These are phyloP conservation scores for Salicornia ramosissima DNA, from an alignment of 148 eudicot genomes.

Conservation along the genomic window DNA sequence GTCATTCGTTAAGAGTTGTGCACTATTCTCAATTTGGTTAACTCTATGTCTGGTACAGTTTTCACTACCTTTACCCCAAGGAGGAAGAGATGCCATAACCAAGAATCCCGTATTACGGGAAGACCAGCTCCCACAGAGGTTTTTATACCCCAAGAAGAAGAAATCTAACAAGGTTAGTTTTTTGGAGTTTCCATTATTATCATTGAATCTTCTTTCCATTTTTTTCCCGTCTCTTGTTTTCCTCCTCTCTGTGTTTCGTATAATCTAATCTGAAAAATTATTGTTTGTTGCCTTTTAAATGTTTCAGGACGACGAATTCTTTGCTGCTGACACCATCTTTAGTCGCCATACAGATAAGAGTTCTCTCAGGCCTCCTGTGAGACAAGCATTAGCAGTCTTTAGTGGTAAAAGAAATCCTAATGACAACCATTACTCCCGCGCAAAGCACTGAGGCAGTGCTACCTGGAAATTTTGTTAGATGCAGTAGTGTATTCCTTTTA, in stretches of 20 bases:
- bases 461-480: slow-evolving; percentile 18
- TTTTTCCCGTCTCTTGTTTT: neutral
- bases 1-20: neutral
- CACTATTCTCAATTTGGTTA: neutral
- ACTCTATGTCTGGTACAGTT: slow-evolving; percentile 43
- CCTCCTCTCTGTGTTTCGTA: neutral
- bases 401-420: slow-evolving; percentile 88
- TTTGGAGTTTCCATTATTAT: neutral
- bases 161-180: slow-evolving; percentile 54
- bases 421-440: slow-evolving; percentile 75
- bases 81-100: slow-evolving; percentile 73
- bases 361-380: slow-evolving; percentile 73
- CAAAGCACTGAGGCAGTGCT: slow-evolving; percentile 39
- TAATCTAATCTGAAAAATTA: neutral
- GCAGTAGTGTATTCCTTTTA: no score
- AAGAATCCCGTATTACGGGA: slow-evolving; percentile 92
- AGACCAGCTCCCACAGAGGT: slow-evolving; percentile 80
- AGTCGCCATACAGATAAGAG: slow-evolving; percentile 55
- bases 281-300: neutral
- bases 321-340: slow-evolving; percentile 47
- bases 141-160: slow-evolving; percentile 64
- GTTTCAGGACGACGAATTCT: slow-evolving; percentile 58
- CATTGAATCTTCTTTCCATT: neutral
- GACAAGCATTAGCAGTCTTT: slow-evolving; percentile 77
- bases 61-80: slow-evolving; percentile 86